Conservation (phyloP, 1,139 yeast genomes). For the Candida smagusa region DNA sequence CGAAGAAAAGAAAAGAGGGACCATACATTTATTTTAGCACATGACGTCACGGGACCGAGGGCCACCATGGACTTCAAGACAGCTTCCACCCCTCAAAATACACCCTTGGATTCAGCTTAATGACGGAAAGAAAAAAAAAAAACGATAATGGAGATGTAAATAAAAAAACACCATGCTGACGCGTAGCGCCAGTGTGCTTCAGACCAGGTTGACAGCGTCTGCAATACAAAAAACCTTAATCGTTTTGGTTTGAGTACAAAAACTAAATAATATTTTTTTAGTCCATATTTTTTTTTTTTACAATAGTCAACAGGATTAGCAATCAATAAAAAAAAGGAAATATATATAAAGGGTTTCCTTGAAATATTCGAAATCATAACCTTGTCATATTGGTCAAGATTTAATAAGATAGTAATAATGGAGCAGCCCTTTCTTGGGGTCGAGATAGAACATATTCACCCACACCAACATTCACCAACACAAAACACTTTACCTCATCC, state of each 20-base stretch:
- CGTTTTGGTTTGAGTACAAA: not conserved
- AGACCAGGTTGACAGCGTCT: not conserved
- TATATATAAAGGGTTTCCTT: constrained; percentile 5
- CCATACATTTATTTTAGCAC: not conserved
- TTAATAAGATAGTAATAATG: constrained; percentile 16
- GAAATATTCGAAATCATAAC: constrained; percentile 3
- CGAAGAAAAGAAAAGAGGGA: not conserved
- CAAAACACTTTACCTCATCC: constrained; percentile 5
- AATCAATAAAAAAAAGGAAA: constrained; percentile 2
- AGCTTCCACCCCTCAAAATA: too few species aligned
- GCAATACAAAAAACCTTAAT: not conserved
- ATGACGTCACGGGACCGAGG: too few species aligned
- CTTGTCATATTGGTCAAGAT: not conserved
- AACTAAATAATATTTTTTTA: not conserved
- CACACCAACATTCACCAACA: constrained; percentile 3
- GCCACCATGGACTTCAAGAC: too few species aligned
- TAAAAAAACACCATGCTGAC: not conserved
- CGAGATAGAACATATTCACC: constrained; percentile 14
- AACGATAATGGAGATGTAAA: too few species aligned
- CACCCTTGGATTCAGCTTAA: too few species aligned
- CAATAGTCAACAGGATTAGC: constrained; percentile 4
- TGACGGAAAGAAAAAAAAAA: too few species aligned
- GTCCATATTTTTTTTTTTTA: not conserved
- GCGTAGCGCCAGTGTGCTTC: not conserved
- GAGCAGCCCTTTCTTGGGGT: constrained; percentile 35